Evolutionary conservation across 257 asterid genomes (phyloP).

Genomic region (Coffea canephora): DNA sequence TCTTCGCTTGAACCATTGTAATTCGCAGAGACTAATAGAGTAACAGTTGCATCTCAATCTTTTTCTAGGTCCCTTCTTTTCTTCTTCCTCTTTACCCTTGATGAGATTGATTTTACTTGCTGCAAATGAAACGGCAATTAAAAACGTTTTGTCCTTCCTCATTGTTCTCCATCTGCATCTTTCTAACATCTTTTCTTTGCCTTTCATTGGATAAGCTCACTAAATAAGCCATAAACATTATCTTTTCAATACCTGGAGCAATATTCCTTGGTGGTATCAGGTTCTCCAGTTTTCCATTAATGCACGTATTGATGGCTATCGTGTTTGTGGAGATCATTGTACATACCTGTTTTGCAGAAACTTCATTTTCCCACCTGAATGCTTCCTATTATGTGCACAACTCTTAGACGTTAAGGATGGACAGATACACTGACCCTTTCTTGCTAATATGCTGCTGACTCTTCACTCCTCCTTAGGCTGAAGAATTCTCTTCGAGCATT

Average conservation of each 20-base stretch:
- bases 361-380: not conserved
- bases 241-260: not conserved
- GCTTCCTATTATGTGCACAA: not conserved
- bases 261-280: not conserved
- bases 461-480: conserved; percentile 44
- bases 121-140: not conserved
- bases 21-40: too few relatives aligned
- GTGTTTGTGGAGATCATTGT: not conserved
- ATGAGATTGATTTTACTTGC: not conserved
- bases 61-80: not conserved
- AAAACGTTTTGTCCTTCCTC: not conserved
- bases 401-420: not conserved
- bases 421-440: not conserved
- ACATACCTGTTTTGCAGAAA: not conserved
- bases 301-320: not conserved
- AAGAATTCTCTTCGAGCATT: conserved; percentile 75
- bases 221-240: not conserved
- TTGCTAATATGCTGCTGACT: conserved; percentile 9
- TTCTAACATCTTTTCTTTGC: not conserved
- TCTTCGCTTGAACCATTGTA: not conserved
- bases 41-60: not conserved
- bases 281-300: not conserved
- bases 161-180: too few relatives aligned
- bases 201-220: not conserved
- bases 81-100: not conserved